Conservation (phyloP, 352 stramenopile genomes). For the Thalassiosira ordinaria region DNA sequence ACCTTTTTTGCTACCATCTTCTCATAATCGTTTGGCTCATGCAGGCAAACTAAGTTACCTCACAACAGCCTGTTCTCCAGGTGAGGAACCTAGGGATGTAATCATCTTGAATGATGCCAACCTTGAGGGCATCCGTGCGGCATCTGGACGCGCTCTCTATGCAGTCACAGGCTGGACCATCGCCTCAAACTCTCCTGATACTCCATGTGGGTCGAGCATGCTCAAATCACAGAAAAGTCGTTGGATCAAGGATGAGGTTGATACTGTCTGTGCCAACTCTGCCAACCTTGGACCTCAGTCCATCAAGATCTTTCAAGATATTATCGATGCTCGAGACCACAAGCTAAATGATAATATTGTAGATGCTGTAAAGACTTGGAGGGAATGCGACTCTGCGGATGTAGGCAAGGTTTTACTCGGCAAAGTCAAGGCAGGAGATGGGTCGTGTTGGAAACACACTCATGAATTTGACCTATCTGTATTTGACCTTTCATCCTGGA, state of each 20-base stretch:
- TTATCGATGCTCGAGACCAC: conserved; percentile 14
- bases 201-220: conserved; percentile 8
- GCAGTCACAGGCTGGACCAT: conserved; percentile 30
- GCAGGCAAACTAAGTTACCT: too few relatives aligned
- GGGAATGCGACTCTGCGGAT: conserved; percentile 16
- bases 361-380: conserved; percentile 14
- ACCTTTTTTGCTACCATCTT: too few relatives aligned
- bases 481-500: conserved; percentile 50
- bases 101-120: conserved; percentile 36
- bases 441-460: conserved; percentile 53
- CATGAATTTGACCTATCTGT: conserved; percentile 54
- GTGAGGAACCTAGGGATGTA: conserved; percentile 9
- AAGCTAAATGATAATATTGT: conserved; percentile 35
- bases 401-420: conserved; percentile 11
- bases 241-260: conserved; percentile 32
- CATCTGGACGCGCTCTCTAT: conserved; percentile 28
- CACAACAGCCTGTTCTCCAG: conserved; percentile 17
- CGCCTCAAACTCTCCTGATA: not conserved
- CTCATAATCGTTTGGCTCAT: too few relatives aligned
- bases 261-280: conserved; percentile 19
- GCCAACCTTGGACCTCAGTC: not conserved
- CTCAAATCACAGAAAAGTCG: conserved; percentile 6
- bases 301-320: conserved; percentile 30
- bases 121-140: conserved; percentile 18
- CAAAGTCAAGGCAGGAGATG: conserved; percentile 30